Percentiles rank a stretch among this genome's conserved stretches.
Evolutionary conservation across 306 rosid species (phyloP).

Genomic region (Cucurbita moschata): DNA sequence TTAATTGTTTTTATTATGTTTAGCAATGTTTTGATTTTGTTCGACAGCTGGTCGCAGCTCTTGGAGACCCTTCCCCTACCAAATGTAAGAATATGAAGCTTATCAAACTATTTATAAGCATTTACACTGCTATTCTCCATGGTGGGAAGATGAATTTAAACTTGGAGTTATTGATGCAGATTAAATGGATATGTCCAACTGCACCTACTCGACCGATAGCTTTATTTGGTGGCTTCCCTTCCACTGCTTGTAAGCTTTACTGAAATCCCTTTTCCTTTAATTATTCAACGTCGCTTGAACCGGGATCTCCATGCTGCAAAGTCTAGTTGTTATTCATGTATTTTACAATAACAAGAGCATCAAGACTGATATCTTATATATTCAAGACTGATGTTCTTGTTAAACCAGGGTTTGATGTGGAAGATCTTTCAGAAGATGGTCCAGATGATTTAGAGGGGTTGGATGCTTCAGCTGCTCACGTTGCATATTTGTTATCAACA

Average conservation of each 20-base stretch:
- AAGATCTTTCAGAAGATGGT: constrained; percentile 73
- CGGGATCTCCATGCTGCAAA: not conserved
- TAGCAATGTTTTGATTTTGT: constrained; percentile 9
- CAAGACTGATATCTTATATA: not conserved
- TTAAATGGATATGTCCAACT: constrained; percentile 99
- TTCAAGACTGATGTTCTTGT: not conserved
- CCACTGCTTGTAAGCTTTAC: constrained; percentile 78
- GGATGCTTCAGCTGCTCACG: constrained; percentile 89
- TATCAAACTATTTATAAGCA: not conserved
- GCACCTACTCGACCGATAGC: constrained; percentile 82
- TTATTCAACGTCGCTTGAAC: not conserved
- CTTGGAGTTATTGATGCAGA: constrained; percentile 36
- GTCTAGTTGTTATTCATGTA: not conserved
- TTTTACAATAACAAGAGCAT: not conserved
- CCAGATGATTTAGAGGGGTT: constrained; percentile 89
- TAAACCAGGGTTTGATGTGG: constrained; percentile 77
- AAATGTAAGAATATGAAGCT: constrained; percentile 44
- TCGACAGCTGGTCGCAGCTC: constrained; percentile 95
- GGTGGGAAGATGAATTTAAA: not conserved
- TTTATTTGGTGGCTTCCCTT: constrained; percentile 87
- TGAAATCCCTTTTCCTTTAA: not conserved
- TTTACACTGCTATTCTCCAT: not conserved
- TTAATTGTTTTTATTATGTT: not conserved
- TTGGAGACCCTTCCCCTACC: constrained; percentile 89
- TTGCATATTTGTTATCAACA: constrained; percentile 79